phyloP scores from a whole-genome alignment of 371 early-diverging fungal species.

The Conidiobolus incongruus region DNA sequence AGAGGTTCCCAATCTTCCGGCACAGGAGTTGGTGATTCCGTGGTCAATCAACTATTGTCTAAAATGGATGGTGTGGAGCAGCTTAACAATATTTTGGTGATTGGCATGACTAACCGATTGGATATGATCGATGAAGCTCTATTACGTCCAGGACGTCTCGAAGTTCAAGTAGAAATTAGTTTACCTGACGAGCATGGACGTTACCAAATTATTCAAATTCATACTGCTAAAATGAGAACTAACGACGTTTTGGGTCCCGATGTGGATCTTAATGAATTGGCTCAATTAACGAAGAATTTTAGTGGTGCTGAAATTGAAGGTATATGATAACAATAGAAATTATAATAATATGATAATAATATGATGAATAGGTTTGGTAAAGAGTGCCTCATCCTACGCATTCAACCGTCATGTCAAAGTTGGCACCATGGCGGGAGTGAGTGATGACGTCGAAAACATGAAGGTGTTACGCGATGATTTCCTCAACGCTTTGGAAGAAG shows the following conservation, averaged over 20 bases:
- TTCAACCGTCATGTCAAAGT: slow-evolving; percentile 94
- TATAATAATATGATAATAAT: too few species aligned
- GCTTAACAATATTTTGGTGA: slow-evolving; percentile 87
- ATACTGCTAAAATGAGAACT: slow-evolving; percentile 72
- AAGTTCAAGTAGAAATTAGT: slow-evolving; percentile 91
- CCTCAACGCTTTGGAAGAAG: slow-evolving; percentile 85
- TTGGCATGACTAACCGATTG: slow-evolving; percentile 98
- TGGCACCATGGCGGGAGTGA: slow-evolving; percentile 54
- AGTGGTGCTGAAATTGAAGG: slow-evolving; percentile 95
- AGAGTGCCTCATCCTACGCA: slow-evolving; percentile 97
- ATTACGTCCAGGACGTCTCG: slow-evolving; percentile 88
- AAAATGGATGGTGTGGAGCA: slow-evolving; percentile 94
- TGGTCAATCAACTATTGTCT: slow-evolving; percentile 96
- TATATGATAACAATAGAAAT: neutral
- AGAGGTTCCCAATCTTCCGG: slow-evolving; percentile 85
- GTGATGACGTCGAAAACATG: slow-evolving; percentile 67
- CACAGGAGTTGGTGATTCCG: slow-evolving; percentile 96
- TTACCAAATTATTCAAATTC: slow-evolving; percentile 84
- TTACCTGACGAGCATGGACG: slow-evolving; percentile 85
- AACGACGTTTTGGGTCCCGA: slow-evolving; percentile 71
- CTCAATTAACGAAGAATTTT: slow-evolving; percentile 92
- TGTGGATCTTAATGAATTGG: slow-evolving; percentile 79
- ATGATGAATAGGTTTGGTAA: slow-evolving; percentile 63
- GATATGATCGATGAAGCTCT: slow-evolving; percentile 97
- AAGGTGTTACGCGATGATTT: slow-evolving; percentile 87